Percentiles rank a stretch among this genome's conserved stretches.
Conservation (phyloP, 2,329 filamentous ascomycete species). For the Fusarium guadeloupense region DNA sequence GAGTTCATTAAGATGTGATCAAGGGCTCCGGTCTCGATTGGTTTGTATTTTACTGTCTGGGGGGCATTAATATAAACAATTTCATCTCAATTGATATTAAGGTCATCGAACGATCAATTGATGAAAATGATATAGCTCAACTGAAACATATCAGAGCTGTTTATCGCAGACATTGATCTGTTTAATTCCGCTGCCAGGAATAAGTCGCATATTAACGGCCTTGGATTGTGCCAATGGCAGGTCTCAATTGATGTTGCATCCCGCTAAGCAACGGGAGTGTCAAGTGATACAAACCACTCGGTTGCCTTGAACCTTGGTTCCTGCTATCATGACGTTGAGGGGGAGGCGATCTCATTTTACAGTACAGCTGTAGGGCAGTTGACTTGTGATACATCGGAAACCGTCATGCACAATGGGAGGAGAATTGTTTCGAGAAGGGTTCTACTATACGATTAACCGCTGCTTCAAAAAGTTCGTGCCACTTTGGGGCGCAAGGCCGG, state of each 20-base stretch:
- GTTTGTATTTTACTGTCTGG: neutral
- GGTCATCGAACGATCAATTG: conserved; percentile 10
- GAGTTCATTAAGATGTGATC: neutral
- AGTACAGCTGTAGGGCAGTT: conserved; percentile 7
- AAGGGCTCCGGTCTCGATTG: neutral
- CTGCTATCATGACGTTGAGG: conserved; percentile 20
- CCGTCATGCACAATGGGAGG: neutral
- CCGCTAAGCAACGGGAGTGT: conserved; percentile 3
- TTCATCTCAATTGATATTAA: neutral
- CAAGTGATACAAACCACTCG: conserved; percentile 32
- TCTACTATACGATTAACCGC: neutral
- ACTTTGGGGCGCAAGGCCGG: neutral
- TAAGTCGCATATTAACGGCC: conserved; percentile 26
- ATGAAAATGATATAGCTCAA: neutral
- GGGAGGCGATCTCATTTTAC: conserved; percentile 17
- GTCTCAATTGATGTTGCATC: conserved; percentile 28
- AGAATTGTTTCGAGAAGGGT: conserved; percentile 2
- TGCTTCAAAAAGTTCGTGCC: neutral
- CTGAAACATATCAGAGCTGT: neutral
- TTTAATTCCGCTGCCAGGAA: conserved; percentile 23
- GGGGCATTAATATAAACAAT: neutral
- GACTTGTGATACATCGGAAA: conserved; percentile 33
- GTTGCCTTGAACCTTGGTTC: conserved; percentile 23
- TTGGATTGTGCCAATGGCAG: conserved; percentile 22
- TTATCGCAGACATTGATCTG: conserved; percentile 8